These are phyloP conservation scores for Sphaerulina vaccinii DNA, from an alignment of 2,329 filamentous ascomycete species.

Conservation along the genomic window DNA sequence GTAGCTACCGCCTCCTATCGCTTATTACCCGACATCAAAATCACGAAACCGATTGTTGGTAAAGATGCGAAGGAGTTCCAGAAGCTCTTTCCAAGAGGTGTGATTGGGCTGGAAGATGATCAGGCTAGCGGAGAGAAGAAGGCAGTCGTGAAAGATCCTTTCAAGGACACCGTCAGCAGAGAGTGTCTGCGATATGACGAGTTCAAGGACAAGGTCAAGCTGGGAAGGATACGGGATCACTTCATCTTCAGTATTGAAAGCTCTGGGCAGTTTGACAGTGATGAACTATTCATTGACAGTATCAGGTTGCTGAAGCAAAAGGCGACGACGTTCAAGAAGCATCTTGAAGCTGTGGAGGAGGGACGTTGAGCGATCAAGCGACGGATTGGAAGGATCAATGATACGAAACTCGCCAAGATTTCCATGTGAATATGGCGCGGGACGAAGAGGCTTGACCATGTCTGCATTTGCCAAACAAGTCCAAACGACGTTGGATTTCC, in stretches of 20 bases:
- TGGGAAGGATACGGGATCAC: conserved; percentile 86
- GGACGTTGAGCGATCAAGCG: conserved; percentile 21
- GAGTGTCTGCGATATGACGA: conserved; percentile 89
- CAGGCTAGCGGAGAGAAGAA: conserved; percentile 70
- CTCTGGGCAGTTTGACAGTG: conserved; percentile 90
- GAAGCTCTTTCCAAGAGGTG: conserved; percentile 82
- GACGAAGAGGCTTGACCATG: no score
- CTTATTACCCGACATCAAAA: conserved; percentile 82
- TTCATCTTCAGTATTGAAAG: conserved; percentile 98
- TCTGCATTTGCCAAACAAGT: no score
- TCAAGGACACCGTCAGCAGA: conserved; percentile 92
- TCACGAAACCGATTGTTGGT: conserved; percentile 79
- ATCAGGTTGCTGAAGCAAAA: conserved; percentile 83
- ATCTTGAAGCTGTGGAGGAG: conserved; percentile 53
- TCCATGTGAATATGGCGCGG: no score
- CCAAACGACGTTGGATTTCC: no score
- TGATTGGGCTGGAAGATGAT: conserved; percentile 78
- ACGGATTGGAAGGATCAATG: not conserved
- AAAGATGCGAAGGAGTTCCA: conserved; percentile 85
- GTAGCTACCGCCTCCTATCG: conserved; percentile 94
- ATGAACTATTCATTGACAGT: conserved; percentile 88
- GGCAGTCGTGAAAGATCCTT: conserved; percentile 81
- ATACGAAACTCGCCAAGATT: no score
- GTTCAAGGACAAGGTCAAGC: conserved; percentile 92
- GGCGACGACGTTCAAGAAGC: conserved; percentile 69